Base-by-base conservation (phyloP, 805 yeast genomes). In the Alloascoidea africana region DNA sequence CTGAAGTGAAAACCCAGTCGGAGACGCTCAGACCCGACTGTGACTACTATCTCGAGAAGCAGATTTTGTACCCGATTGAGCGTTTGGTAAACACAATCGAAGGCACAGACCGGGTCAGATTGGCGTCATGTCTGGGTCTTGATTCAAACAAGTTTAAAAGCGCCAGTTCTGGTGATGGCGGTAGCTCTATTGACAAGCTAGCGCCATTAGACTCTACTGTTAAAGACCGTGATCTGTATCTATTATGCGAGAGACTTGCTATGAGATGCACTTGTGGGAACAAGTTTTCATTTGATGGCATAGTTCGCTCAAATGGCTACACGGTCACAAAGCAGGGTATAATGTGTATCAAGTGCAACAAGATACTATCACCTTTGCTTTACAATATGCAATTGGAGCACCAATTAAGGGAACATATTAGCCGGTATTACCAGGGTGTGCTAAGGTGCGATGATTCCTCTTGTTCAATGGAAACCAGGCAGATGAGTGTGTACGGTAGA, bases 1-100 rank as follows among this genome's bases (percentile, higher is more conserved):
- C 71, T 45, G 96, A 89, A 48, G 68, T 86, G 4, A 54, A 79
- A 27, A 38, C 52, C 52, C 58, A 69, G 38, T 56, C 62, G 30
- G 61, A 65, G 5, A 58, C 59, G 3, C 67, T 77, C 42, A 62
- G 56, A 42, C 85, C 91, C 1, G 98, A 91, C 56, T 68, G 82
- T 1, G 66, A 63, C 32, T 87, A 70, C 52, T 91, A 91, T 54
- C 62, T 89, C 46, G 91, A 78, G 45, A 82, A 85, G 54, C 99
- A 91, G 58, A 70, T 91, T 5, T 73, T 81, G 49, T 86, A 93
- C 2, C 96, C 96, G 3, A 76, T 91, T 5, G 93, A 84, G 52
- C 74, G 98, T 58, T 63, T 91, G 38, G 62, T 89, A 33, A 93
- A 79, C 46, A 71, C 79, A 43, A 76, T 91, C 38, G 93, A 85